Conservation (phyloP, 805 yeast species). For the Candida yuanshanica region DNA sequence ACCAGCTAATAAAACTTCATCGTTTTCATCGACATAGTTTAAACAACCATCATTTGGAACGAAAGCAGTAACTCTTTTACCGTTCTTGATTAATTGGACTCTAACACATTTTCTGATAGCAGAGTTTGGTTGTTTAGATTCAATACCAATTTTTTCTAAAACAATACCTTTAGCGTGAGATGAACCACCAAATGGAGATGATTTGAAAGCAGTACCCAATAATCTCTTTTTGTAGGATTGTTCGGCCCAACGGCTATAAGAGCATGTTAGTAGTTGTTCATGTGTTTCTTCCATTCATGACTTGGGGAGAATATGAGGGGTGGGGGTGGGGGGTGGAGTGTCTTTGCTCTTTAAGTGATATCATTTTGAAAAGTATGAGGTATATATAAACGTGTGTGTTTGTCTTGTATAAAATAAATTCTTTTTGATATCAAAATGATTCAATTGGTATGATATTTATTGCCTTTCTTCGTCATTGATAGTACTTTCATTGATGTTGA, state of each 20-base stretch:
- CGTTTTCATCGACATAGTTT: constrained; percentile 99
- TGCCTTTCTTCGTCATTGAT: too few species aligned
- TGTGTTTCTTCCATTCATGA: too few species aligned
- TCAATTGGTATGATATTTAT: too few species aligned
- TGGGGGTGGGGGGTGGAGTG: not conserved
- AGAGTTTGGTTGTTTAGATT: constrained; percentile 99
- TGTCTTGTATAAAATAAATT: too few species aligned
- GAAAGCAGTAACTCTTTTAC: constrained; percentile 99
- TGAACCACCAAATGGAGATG: constrained; percentile 99
- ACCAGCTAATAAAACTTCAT: constrained; percentile 99
- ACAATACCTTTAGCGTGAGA: constrained; percentile 99
- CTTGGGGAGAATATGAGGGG: too few species aligned
- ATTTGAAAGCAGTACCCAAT: constrained; percentile 99
- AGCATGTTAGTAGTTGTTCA: constrained; percentile 2
- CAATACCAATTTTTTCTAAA: constrained; percentile 98
- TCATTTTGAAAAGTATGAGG: too few species aligned
- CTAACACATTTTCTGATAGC: constrained; percentile 99
- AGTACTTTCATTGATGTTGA: too few species aligned
- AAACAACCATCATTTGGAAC: constrained; percentile 99
- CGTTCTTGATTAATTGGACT: constrained; percentile 99
- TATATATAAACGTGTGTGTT: too few species aligned
- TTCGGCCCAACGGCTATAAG: constrained; percentile 96
- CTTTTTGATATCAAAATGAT: too few species aligned
- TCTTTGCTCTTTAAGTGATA: too few species aligned
- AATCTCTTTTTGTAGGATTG: constrained; percentile 96